These are phyloP conservation scores for Eutypella sp. DNA, from an alignment of 2,329 filamentous ascomycete genomes.

Conservation along the genomic window DNA sequence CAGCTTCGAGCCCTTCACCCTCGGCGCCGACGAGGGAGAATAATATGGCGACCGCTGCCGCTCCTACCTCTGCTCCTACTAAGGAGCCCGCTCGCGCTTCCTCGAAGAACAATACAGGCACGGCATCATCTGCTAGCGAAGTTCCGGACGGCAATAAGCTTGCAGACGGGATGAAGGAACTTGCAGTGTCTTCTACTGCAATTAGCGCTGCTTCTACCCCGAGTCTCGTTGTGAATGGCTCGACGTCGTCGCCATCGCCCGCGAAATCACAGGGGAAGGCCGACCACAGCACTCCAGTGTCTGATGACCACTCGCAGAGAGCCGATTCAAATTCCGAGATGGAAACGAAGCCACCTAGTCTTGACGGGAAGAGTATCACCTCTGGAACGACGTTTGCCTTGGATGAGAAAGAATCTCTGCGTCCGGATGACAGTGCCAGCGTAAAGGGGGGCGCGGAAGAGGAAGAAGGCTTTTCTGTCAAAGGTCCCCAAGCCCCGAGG, in stretches of 20 bases:
- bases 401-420: constrained; percentile 92
- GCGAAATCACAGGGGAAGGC: constrained; percentile 29
- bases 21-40: constrained; percentile 14
- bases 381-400: constrained; percentile 94
- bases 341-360: constrained; percentile 77
- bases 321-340: constrained; percentile 61
- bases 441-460: constrained; percentile 84
- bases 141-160: constrained; percentile 12
- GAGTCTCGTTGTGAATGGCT: constrained; percentile 46
- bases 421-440: constrained; percentile 92
- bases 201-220: constrained; percentile 24
- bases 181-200: constrained; percentile 14
- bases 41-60: constrained; percentile 12
- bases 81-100: constrained; percentile 13
- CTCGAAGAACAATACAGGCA: constrained; percentile 9
- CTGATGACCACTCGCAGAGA: constrained; percentile 51
- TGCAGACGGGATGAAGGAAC: constrained; percentile 15
- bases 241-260: constrained; percentile 30
- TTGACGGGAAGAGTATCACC: constrained; percentile 91
- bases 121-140: constrained; percentile 5
- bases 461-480: constrained; percentile 76
- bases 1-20: constrained; percentile 12
- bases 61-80: constrained; percentile 11
- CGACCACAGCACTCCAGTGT: constrained; percentile 30
- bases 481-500: constrained; percentile 68